Base-by-base conservation (phyloP, 2,329 filamentous ascomycete species). In the Alternaria angustiovoidea region DNA sequence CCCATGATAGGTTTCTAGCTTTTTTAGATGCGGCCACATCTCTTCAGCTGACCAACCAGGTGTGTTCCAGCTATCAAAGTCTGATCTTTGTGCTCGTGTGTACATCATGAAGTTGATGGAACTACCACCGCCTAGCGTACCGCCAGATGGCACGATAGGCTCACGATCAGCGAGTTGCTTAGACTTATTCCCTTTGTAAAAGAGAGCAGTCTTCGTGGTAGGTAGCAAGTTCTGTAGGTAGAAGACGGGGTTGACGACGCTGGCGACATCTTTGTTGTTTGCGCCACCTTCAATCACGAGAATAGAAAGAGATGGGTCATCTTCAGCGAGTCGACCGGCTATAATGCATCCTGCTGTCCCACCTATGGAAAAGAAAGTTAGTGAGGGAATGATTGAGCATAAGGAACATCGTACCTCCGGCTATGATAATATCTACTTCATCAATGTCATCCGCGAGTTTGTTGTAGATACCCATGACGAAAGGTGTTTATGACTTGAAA, bases 61-160 rank as follows among this genome's bases (percentile, higher is more conserved):
- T 0, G 80, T 81, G 7, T 84, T 80, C 84, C 85, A 87, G 7
- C 80, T 79, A 64, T 87, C 83, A 54, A 81, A 85, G 67, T 85
- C 83, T 6, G 75, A 75, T 7, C 78, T 73, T 64, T 84, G 80
- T 12, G 79, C 80, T 28, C 81, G 73, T 2, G 80, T 81, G 64
- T 83, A 83, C 74, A 75, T 74, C 77, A 80, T 77, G 63, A 75
- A 75, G 57, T 80, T 80, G 57, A 80, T 80, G 1, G 75, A 77
- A 22, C 72, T 75, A 7, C 88, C 87, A 7, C 89, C 89, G 18
- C 89, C 89, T 0, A 91, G 80, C 0, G 86, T 83, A 24, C 83
- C 81, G 52, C 81, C 81, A 12, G 69, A 77, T 11, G 79, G 79
- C 7, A 83, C 79, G 22, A 82, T 77, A 2, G 76, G 77, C 56